Evolutionary conservation across 2,329 filamentous ascomycete genomes (phyloP), one percentile per base, ranked within the genome.

Genomic region (Fusarium annulatum): DNA sequence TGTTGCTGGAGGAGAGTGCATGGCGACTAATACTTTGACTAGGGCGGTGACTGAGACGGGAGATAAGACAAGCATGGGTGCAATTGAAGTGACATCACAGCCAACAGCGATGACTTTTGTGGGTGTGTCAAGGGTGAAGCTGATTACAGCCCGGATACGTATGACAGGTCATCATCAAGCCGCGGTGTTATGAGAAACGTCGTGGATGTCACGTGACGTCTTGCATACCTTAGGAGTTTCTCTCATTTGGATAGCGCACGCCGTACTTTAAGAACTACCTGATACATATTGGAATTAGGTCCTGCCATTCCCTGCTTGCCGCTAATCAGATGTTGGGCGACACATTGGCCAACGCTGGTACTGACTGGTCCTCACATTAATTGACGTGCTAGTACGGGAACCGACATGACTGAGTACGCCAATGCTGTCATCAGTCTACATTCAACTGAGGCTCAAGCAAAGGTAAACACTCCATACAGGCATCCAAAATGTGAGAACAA

Each of bases 41-140:
- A 18, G 57, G 57, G 57, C 36, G 58, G 36, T 61, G 46, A 42
- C 45, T 55, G 58, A 60, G 34, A 60, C 26, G 45, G 45, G 45
- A 38, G 57, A 61, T 42, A 61, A 61, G 46, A 61, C 36, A 42
- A 23, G 28, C 36, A 49, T 38, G 56, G 33, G 28, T 59, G 33
- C 23, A 38, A 59, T 39, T 52, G 42, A 52, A 52, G 43, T 59
- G 58, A 41, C 36, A 61, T 61, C 58, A 53, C 48, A 61, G 28
- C 58, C 46, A 61, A 55, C 58, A 55, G 16, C 36, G 23, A 46
- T 9, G n/a, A 14, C 16, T 60, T 53, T 26, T 41, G 28, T 61
- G 58, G 46, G 46, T 33, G 46, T 61, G 28, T 55, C 36, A 55
- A 61, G 58, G 46, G 58, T 61, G 58, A 61, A 53, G 58, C 34